Evolutionary conservation across 2,329 filamentous ascomycete species (phyloP), one percentile per base, ranked within the genome.

Genomic region (Biscogniauxia sp.): DNA sequence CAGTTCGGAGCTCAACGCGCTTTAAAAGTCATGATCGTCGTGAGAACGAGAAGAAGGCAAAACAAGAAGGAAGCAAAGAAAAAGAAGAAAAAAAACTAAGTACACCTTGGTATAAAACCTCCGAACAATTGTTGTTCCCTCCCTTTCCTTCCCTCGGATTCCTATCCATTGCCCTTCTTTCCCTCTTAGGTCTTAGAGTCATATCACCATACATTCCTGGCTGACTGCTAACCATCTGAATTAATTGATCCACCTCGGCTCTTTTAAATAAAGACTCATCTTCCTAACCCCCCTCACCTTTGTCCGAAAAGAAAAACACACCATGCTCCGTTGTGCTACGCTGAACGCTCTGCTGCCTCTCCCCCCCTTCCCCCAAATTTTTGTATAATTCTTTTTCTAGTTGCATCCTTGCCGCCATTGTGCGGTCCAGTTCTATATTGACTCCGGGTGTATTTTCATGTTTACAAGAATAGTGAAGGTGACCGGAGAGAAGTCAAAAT

Each of bases 321-420:
- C 37, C 17, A n/a, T 45, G 37, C 11, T 45, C 13, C 11, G 11
- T 45, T 5, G 32, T 45, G 37, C 37, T n/a, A 13, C 41, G 57
- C 23, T 19, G 49, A 51, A 62, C 54, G 49, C 62, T 60, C 56
- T 62, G 62, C 56, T 57, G 62, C 62, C 56, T 53, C 1, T 57
- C 62, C 51, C n/a, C n/a, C n/a, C n/a, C n/a, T n/a, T n/a, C n/a
- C n/a, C n/a, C n/a, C n/a, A n/a, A 23, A 23, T 23, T 61, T 54
- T 32, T 13, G 50, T 50, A 4, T 50, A 6, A 13, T 56, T 56
- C 53, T 61, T 26, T 28, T 49, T 57, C 54, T n/a, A 17, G 3
- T n/a, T 45, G 37, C 37, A n/a, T 45, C 37, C 15, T 45, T 45
- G 37, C 37, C 37, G 11, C 37, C 37, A 11, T 45, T 45, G 37